These are phyloP conservation scores for Kodamaea plutei DNA, from an alignment of 1,139 yeast species.

Conservation along the genomic window DNA sequence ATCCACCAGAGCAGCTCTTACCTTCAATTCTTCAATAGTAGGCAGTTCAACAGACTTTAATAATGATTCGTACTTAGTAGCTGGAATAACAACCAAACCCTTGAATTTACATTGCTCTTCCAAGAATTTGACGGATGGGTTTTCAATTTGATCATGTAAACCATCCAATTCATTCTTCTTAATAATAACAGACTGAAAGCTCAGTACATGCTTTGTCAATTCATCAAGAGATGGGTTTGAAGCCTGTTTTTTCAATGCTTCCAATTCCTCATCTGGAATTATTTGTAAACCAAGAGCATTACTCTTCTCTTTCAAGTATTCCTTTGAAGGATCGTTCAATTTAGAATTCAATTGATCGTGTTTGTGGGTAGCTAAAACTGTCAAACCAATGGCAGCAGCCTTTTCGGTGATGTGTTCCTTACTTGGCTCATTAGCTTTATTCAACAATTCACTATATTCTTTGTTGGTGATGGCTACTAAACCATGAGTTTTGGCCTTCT, in stretches of 20 bases:
- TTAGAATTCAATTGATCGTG: conserved; percentile 11
- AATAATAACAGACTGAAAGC: conserved; percentile 8
- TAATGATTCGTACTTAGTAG: conserved; percentile 7
- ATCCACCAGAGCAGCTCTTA: conserved; percentile 5
- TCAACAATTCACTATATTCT: conserved; percentile 20
- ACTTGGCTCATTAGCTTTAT: conserved; percentile 29
- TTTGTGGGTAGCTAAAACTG: conserved; percentile 15
- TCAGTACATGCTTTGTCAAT: conserved; percentile 8
- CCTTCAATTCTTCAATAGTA: conserved; percentile 10
- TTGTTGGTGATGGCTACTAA: conserved; percentile 12
- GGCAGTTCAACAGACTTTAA: conserved; percentile 9
- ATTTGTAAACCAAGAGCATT: conserved; percentile 4
- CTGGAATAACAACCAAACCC: conserved; percentile 10
- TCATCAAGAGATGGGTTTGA: conserved; percentile 18
- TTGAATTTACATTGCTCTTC: conserved; percentile 14
- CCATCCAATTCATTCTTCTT: conserved; percentile 11
- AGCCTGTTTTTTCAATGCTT: conserved; percentile 8
- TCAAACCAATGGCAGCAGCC: conserved; percentile 25
- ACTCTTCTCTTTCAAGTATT: conserved; percentile 13
- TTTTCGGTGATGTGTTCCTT: conserved; percentile 29
- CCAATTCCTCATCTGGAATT: conserved; percentile 10
- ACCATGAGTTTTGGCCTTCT: conserved; percentile 16
- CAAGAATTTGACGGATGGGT: conserved; percentile 24
- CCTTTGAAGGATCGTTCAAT: conserved; percentile 12
- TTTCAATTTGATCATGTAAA: conserved; percentile 11